Percentiles rank a stretch among this genome's conserved stretches.
Conservation (phyloP, 192 early-diverging fungal species). For the Kappamyces sp. region DNA sequence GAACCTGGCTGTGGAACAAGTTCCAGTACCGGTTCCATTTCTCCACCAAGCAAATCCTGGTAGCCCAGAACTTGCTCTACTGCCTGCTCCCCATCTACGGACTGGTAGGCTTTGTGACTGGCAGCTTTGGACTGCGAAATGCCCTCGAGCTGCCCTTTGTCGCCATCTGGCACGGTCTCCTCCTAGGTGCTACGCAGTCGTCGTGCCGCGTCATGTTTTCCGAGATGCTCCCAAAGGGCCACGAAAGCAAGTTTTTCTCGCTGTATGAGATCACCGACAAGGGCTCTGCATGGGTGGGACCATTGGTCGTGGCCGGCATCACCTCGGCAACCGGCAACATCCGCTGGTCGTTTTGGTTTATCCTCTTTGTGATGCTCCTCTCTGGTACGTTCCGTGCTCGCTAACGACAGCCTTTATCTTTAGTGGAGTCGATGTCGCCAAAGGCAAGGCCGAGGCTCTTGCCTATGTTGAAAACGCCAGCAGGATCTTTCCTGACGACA, state of each 20-base stretch:
- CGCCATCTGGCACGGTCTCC: slow-evolving; percentile 49
- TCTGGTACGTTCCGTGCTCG: no score
- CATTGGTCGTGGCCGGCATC: slow-evolving; percentile 55
- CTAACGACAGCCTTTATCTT: slow-evolving; percentile 34
- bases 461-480: no score
- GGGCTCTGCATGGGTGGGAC: slow-evolving; percentile 53
- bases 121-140: slow-evolving; percentile 43
- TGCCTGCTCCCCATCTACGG: slow-evolving; percentile 54
- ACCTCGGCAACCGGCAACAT: slow-evolving; percentile 46
- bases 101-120: slow-evolving; percentile 54
- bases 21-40: slow-evolving; percentile 45
- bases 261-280: slow-evolving; percentile 46
- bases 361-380: slow-evolving; percentile 41
- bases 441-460: slow-evolving; percentile 23
- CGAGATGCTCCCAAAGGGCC: slow-evolving; percentile 49
- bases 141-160: slow-evolving; percentile 4
- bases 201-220: slow-evolving; percentile 44
- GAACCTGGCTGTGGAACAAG: slow-evolving; percentile 45
- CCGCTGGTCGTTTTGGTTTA: slow-evolving; percentile 48
- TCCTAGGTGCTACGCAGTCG: slow-evolving; percentile 35
- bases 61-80: slow-evolving; percentile 43
- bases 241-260: slow-evolving; percentile 58
- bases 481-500: no score
- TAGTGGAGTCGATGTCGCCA: slow-evolving; percentile 47
- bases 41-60: slow-evolving; percentile 46